These are phyloP conservation scores for Verticillium albo-atrum DNA, from an alignment of 2,329 filamentous ascomycete species.

Conservation along the genomic window DNA sequence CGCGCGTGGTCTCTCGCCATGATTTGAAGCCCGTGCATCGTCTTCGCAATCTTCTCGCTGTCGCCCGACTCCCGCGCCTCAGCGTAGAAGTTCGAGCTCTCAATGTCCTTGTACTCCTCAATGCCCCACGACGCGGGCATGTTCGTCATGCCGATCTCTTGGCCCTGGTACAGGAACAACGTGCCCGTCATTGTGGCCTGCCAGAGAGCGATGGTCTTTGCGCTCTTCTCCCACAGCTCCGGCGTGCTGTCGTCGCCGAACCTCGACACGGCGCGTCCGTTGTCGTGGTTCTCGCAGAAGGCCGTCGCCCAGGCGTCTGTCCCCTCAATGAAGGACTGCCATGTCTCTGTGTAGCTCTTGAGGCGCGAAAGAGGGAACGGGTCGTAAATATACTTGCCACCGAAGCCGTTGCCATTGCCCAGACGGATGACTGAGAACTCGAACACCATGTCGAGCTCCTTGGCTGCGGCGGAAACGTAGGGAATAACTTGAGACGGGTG, in stretches of 20 bases:
- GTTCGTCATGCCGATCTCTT: conserved; percentile 59
- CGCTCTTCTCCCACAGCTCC: conserved; percentile 36
- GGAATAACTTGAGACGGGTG: conserved; percentile 45
- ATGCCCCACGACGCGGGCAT: conserved; percentile 45
- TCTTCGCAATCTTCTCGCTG: conserved; percentile 33
- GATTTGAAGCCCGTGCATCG: conserved; percentile 47
- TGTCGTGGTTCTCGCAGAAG: conserved; percentile 63
- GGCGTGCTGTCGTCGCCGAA: conserved; percentile 43
- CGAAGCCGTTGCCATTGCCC: conserved; percentile 41
- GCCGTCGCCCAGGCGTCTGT: conserved; percentile 54
- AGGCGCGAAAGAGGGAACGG: conserved; percentile 39
- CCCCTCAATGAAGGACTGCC: conserved; percentile 44
- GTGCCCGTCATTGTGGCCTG: conserved; percentile 47
- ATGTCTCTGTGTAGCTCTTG: conserved; percentile 37
- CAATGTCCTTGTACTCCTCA: conserved; percentile 50
- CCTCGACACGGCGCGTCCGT: conserved; percentile 51
- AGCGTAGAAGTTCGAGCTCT: conserved; percentile 46
- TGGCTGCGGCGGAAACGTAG: conserved; percentile 48
- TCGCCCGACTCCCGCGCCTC: conserved; percentile 33
- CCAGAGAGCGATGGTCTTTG: conserved; percentile 50
- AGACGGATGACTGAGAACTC: conserved; percentile 54
- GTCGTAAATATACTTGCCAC: conserved; percentile 45
- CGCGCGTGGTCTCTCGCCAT: conserved; percentile 61
- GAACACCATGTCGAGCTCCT: conserved; percentile 59
- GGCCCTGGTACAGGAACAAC: conserved; percentile 55